Percentiles rank a stretch among this genome's conserved stretches.
Evolutionary conservation across 768 basidiomycete genomes (phyloP).

Genomic region (Termitomyces sp.): DNA sequence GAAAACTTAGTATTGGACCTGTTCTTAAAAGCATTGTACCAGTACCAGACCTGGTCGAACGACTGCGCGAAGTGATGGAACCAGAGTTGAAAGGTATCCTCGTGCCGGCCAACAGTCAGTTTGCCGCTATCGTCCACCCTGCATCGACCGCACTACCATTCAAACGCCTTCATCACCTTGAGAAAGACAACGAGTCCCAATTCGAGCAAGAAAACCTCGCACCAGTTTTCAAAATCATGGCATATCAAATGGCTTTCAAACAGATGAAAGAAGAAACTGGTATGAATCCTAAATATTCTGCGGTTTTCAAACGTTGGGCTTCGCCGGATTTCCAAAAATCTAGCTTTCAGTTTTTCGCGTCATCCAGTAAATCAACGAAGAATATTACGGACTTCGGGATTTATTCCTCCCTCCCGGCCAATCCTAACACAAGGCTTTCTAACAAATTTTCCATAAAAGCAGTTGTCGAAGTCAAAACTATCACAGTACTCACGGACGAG

Average conservation of each 20-base stretch:
- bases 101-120: background rate
- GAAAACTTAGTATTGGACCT: too few species aligned
- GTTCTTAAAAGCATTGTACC: background rate
- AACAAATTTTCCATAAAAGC: too few species aligned
- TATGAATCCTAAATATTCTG: too few species aligned
- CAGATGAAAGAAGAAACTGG: background rate
- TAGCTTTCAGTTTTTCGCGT: background rate
- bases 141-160: background rate
- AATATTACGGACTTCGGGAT: background rate
- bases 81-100: background rate
- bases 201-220: background rate
- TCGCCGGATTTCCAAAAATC: background rate
- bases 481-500: rapidly evolving
- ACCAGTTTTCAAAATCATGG: background rate
- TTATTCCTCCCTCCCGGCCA: background rate
- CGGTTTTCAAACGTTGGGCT: too few species aligned
- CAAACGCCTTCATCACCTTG: background rate
- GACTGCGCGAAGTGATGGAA: background rate
- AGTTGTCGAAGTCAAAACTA: background rate
- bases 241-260: background rate
- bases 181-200: background rate
- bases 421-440: too few species aligned
- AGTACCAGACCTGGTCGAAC: background rate
- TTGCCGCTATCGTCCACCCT: background rate
- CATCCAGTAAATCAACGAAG: background rate